A percentile compares a stretch with the other conserved stretches of the same genome.
Evolutionary conservation across 805 yeast species (phyloP).

Genomic region (Naumovozyma dairenensis): DNA sequence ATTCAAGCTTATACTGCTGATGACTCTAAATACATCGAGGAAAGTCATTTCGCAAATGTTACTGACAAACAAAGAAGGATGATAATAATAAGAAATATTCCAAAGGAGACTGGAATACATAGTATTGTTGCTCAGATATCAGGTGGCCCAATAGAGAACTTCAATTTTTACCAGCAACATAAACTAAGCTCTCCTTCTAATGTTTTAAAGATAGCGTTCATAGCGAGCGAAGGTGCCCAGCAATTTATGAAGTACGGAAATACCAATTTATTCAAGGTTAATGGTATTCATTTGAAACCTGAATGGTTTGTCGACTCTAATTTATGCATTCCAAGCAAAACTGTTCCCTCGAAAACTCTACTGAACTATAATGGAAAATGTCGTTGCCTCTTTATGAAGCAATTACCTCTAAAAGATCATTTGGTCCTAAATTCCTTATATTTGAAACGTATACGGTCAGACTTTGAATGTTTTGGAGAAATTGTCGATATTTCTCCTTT

Average conservation of each 20-base stretch:
- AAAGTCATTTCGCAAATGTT: neutral
- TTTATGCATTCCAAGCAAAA: too few relatives aligned
- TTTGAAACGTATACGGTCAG: too few relatives aligned
- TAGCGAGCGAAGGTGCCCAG: conserved; percentile 43
- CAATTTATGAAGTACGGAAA: conserved; percentile 42
- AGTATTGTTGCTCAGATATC: conserved; percentile 44
- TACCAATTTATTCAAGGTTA: conserved; percentile 46
- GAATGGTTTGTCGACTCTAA: conserved; percentile 37
- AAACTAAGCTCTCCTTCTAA: conserved; percentile 1
- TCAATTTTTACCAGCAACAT: conserved; percentile 24
- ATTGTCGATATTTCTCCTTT: conserved; percentile 55
- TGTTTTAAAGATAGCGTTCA: conserved; percentile 37
- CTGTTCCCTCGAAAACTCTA: too few relatives aligned
- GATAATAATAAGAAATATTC: conserved; percentile 33
- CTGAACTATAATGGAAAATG: too few relatives aligned
- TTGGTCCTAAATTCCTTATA: too few relatives aligned
- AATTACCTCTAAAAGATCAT: too few relatives aligned
- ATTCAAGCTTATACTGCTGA: neutral
- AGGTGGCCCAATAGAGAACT: conserved; percentile 62
- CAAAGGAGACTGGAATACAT: conserved; percentile 36
- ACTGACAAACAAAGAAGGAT: neutral
- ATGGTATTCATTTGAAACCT: conserved; percentile 42
- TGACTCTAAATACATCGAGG: too few relatives aligned
- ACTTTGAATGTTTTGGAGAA: conserved; percentile 48
- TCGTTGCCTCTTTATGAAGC: too few relatives aligned